Percentiles rank a stretch among this genome's conserved stretches.
phyloP scores from a whole-genome alignment of 2,329 filamentous ascomycete genomes.

The Aureobasidium sp. region DNA sequence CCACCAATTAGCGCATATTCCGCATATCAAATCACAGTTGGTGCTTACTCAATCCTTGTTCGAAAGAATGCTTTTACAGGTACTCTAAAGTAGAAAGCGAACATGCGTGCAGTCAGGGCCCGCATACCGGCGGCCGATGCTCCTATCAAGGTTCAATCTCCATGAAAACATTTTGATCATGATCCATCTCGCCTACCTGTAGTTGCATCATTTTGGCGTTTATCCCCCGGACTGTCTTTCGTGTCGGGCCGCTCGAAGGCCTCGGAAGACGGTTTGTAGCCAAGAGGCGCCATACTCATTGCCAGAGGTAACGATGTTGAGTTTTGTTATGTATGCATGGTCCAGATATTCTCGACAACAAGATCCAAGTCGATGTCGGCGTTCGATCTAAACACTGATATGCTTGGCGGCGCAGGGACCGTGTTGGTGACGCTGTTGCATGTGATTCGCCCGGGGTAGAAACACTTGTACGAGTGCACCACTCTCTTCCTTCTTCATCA shows the following conservation, averaged over 20 bases:
- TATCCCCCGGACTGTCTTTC: slow-evolving; percentile 24
- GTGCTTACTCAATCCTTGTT: slow-evolving; percentile 74
- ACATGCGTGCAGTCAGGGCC: slow-evolving; percentile 72
- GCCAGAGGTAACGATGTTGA: not conserved
- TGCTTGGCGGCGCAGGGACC: slow-evolving; percentile 2
- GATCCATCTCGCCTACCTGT: slow-evolving; percentile 42
- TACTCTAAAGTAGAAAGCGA: slow-evolving; percentile 87
- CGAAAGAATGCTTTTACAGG: slow-evolving; percentile 91
- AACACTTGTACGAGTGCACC: not conserved
- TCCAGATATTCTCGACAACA: not conserved
- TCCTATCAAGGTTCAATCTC: not conserved
- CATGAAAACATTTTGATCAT: not conserved
- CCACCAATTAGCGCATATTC: not conserved
- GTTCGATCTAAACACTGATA: not conserved
- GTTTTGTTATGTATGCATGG: not conserved
- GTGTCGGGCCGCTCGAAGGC: not conserved
- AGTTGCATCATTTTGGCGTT: slow-evolving; percentile 52
- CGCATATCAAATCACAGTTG: not conserved
- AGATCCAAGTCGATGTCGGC: not conserved
- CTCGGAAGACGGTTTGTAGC: not conserved
- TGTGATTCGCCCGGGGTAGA: slow-evolving; percentile 4
- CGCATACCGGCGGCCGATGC: slow-evolving; percentile 81
- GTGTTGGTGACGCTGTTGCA: slow-evolving; percentile 10
- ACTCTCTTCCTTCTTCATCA: not conserved
- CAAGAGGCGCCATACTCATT: not conserved